Percentiles rank a stretch among this genome's conserved stretches.
These are phyloP conservation scores for Eragrostis tef DNA, from an alignment of 202 grass and related monocot genomes.

Conservation along the genomic window DNA sequence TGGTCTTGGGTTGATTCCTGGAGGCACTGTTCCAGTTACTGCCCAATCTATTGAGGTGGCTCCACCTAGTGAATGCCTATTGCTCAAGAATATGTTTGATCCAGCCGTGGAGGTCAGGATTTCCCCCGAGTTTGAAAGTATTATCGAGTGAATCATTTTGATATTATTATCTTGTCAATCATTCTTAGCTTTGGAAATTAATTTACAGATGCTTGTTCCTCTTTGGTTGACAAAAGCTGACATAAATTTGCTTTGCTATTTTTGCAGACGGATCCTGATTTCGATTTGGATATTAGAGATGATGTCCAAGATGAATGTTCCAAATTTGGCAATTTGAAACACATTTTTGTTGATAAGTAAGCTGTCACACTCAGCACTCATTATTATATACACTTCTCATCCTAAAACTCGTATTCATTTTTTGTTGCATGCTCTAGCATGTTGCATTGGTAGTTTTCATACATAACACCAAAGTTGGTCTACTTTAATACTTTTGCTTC, in stretches of 20 bases:
- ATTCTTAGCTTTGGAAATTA: not conserved
- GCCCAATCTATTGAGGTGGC: slow-evolving; percentile 43
- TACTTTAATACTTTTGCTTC: not conserved
- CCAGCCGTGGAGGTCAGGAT: slow-evolving; percentile 70
- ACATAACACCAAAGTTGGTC: slow-evolving; percentile 10
- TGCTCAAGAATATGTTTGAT: slow-evolving; percentile 99
- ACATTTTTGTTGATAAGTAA: slow-evolving; percentile 98
- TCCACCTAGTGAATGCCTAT: slow-evolving; percentile 82
- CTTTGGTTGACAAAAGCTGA: slow-evolving; percentile 27
- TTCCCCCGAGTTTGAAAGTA: not conserved
- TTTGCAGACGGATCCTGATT: slow-evolving; percentile 90
- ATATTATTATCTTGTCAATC: not conserved
- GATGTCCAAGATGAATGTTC: slow-evolving; percentile 95
- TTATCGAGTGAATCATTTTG: not conserved
- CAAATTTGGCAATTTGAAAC: slow-evolving; percentile 79
- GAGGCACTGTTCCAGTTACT: slow-evolving; percentile 35
- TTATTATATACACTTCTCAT: slow-evolving; percentile 4
- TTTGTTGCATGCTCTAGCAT: not conserved
- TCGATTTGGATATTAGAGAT: slow-evolving; percentile 98
- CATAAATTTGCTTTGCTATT: slow-evolving; percentile 21
- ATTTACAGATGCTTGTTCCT: not conserved
- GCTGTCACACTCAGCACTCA: slow-evolving; percentile 29
- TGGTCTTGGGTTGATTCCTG: slow-evolving; percentile 52
- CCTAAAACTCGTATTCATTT: slow-evolving; percentile 7
- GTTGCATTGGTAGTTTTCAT: slow-evolving; percentile 6